Evolutionary conservation across 75 land plant species (phyloP).

Genomic region (Isoetes taiwanensis): DNA sequence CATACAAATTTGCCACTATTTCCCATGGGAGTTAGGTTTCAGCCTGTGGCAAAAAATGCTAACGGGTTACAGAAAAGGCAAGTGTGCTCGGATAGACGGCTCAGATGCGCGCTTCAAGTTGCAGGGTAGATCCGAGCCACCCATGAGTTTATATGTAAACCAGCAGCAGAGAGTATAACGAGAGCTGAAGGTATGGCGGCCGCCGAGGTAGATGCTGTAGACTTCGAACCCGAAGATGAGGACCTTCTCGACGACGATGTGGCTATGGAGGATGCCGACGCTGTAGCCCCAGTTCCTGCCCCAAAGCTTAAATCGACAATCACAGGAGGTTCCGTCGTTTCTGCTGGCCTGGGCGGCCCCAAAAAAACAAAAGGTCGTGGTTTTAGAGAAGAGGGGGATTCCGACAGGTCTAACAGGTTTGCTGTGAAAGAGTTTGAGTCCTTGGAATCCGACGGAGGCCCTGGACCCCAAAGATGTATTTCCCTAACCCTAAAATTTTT

Average conservation of each 20-base stretch:
- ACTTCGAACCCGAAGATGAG: constrained; percentile 85
- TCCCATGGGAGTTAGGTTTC: no score
- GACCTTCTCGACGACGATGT: constrained; percentile 96
- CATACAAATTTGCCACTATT: no score
- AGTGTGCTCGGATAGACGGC: no score
- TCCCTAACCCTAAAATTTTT: constrained; percentile 7
- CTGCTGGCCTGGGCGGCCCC: constrained; percentile 11
- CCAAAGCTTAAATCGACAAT: constrained; percentile 83
- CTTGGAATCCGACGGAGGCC: constrained; percentile 74
- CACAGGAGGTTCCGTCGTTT: constrained; percentile 30
- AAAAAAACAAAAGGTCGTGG: constrained; percentile 96
- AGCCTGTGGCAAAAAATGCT: no score
- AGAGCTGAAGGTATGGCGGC: constrained; percentile 31
- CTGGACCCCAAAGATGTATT: constrained; percentile 84
- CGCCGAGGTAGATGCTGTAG: constrained; percentile 65
- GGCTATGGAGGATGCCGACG: constrained; percentile 42
- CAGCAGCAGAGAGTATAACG: no score
- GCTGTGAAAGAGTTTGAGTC: constrained; percentile 68
- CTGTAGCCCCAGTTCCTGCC: constrained; percentile 15
- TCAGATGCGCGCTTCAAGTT: no score
- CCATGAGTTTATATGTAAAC: no score
- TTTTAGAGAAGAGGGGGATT: constrained; percentile 56
- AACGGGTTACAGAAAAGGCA: no score
- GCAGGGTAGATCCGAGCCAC: no score
- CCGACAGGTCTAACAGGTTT: constrained; percentile 51